These are phyloP conservation scores for Clitocybe nebularis DNA, from an alignment of 1,284 basidiomycete genomes.

Conservation along the genomic window DNA sequence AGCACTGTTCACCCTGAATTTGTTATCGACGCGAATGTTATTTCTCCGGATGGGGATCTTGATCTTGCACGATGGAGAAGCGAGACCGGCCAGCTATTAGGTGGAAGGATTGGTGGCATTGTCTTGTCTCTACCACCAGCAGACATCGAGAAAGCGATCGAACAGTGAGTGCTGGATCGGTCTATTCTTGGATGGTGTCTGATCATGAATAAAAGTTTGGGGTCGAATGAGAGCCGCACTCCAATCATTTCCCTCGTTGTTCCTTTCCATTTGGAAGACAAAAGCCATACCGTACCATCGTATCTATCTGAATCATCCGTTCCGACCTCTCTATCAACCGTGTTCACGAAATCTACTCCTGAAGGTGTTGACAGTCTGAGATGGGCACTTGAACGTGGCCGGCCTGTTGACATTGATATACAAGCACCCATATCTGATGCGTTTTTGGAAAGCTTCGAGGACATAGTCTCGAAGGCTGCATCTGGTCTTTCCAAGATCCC, in stretches of 20 bases:
- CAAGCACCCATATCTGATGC: slow-evolving; percentile 50
- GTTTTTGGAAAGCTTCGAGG: slow-evolving; percentile 71
- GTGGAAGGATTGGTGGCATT: slow-evolving; percentile 42
- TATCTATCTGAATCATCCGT: slow-evolving; percentile 38
- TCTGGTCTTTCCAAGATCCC: slow-evolving; percentile 41
- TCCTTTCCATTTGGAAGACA: slow-evolving; percentile 54
- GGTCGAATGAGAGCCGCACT: slow-evolving; percentile 26
- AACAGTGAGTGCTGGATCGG: slow-evolving; percentile 27
- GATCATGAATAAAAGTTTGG: slow-evolving; percentile 27
- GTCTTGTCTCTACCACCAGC: slow-evolving; percentile 47
- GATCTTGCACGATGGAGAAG: slow-evolving; percentile 46
- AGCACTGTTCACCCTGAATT: slow-evolving; percentile 56
- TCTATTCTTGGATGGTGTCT: slow-evolving; percentile 6
- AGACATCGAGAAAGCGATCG: slow-evolving; percentile 38
- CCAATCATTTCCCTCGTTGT: slow-evolving; percentile 49
- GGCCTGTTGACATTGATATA: slow-evolving; percentile 68
- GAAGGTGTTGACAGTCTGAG: slow-evolving; percentile 48
- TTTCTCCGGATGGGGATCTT: slow-evolving; percentile 36
- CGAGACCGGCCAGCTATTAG: slow-evolving; percentile 44
- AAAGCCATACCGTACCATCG: slow-evolving; percentile 34
- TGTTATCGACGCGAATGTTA: slow-evolving; percentile 67
- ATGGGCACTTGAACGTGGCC: slow-evolving; percentile 60
- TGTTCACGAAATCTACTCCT: slow-evolving; percentile 46
- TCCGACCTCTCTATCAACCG: slow-evolving; percentile 51
- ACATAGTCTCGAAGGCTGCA: slow-evolving; percentile 63